A percentile compares a stretch with the other conserved stretches of the same genome.
phyloP scores from a whole-genome alignment of 176 grass and related monocot genomes.

The Paspalum notatum region DNA sequence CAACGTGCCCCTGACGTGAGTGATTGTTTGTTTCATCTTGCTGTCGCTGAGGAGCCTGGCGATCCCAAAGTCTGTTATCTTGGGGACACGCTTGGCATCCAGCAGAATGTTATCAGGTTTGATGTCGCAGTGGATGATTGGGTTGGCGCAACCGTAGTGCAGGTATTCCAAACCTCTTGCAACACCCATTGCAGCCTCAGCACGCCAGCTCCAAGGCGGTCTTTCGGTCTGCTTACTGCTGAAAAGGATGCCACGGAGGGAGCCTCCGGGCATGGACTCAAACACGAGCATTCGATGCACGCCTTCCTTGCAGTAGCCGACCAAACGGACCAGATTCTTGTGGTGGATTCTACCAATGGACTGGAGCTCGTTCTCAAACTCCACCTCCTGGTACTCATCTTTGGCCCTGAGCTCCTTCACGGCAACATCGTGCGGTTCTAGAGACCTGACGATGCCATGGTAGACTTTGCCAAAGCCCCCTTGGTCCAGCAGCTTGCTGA shows the following conservation, averaged over 20 bases:
- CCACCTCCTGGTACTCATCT: conserved; percentile 16
- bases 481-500: conserved; percentile 32
- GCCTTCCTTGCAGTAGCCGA: conserved; percentile 38
- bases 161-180: conserved; percentile 34
- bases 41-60: neutral
- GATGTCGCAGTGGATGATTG: conserved; percentile 41
- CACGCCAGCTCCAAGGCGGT: conserved; percentile 16
- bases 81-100: neutral
- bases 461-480: conserved; percentile 35
- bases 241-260: neutral
- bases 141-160: neutral
- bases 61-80: conserved; percentile 32
- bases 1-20: neutral
- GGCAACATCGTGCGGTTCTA: neutral
- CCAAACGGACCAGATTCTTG: conserved; percentile 31
- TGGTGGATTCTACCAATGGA: conserved; percentile 44
- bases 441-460: neutral
- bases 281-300: conserved; percentile 37
- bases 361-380: conserved; percentile 43
- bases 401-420: conserved; percentile 30
- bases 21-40: conserved; percentile 21
- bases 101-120: conserved; percentile 39
- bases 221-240: neutral
- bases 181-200: neutral
- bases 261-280: conserved; percentile 39